Evolutionary conservation across 306 rosid genomes (phyloP), one percentile per base, ranked within the genome.

Genomic region (Lathyrus aphaca): DNA sequence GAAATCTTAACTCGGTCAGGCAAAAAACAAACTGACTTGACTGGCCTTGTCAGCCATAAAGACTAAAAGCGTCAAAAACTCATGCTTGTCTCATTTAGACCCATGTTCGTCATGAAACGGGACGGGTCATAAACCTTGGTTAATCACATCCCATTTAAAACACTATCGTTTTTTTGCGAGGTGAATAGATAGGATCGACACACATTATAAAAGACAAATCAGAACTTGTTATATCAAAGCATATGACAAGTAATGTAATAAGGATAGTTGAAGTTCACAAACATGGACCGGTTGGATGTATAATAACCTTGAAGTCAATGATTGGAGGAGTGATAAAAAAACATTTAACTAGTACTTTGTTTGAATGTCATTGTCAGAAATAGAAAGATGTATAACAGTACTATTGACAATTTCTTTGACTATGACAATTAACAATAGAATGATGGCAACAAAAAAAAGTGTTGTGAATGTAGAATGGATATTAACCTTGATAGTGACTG

Each of bases 321-420:
- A 73, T 43, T 66, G 48, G 48, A 8, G 44, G 21, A 45, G 10
- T 56, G 49, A 45, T 54, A 6, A 18, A 10, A 10, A 19, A 74
- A 32, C 69, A 57, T 50, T 58, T 71, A 7, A 38, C 27, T 51
- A 53, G 32, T 53, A 53, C 32, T 18, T 18, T 40, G 44, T 66
- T 13, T 78, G 69, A 11, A 16, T 71, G 64, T 65, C n/a, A 69
- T 15, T 49, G 54, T 27, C 50, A 49, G 42, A 56, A 56, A 27
- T 25, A 56, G 62, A 29, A 17, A 9, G 64, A 65, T 70, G 77
- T 50, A 15, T 5, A 60, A 68, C 19, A 60, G 27, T 60, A 9
- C 5, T 66, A 12, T 11, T 59, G 60, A n/a, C 70, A 72, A 71
- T 55, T 66, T 57, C 61, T 42, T 43, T 66, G 70, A 71, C 32